A percentile compares a stretch with the other conserved stretches of the same genome.
Evolutionary conservation across 1,139 yeast species (phyloP).

Genomic region (Pneumocystis canis): DNA sequence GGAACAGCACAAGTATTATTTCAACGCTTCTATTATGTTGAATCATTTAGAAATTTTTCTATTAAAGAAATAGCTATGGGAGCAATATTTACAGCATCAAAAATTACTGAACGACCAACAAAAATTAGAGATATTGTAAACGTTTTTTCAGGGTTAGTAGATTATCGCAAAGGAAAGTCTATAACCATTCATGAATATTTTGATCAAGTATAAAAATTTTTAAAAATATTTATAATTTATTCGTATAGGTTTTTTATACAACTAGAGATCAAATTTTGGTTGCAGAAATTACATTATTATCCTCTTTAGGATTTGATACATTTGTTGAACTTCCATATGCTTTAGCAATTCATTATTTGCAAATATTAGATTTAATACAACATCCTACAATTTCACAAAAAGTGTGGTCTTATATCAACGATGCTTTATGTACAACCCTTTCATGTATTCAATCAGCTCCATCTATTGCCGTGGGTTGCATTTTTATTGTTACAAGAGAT

Average conservation of each 20-base stretch:
- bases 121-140: background rate
- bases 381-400: background rate
- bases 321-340: background rate
- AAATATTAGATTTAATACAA: background rate
- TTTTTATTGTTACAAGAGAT: background rate
- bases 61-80: background rate
- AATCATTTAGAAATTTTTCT: background rate
- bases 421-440: background rate
- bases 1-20: background rate
- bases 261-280: background rate
- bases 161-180: background rate
- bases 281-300: background rate
- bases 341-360: background rate
- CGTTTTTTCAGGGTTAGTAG: background rate
- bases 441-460: background rate
- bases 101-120: background rate
- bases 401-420: background rate
- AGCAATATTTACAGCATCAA: background rate
- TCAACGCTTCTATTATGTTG: background rate
- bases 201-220: background rate
- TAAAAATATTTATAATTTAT: background rate
- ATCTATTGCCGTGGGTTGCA: background rate
- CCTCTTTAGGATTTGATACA: background rate
- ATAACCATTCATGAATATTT: background rate
- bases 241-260: background rate